Conservation (phyloP, 2,329 filamentous ascomycete species). For the Claviceps quebecensis region DNA sequence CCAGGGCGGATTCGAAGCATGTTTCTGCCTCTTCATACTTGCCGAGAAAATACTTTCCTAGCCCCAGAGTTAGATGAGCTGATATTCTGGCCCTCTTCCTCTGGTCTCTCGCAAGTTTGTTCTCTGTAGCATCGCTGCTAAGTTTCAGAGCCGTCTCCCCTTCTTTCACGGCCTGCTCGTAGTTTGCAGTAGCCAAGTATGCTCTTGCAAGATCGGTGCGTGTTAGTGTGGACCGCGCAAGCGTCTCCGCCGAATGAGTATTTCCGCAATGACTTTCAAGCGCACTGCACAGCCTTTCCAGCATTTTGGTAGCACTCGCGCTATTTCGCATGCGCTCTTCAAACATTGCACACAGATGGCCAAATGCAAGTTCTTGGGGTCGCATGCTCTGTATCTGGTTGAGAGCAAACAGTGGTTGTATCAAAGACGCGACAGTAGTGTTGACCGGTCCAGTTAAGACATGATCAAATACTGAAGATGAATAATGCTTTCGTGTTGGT, state of each 20-base stretch:
- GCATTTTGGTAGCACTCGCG: conserved; percentile 43
- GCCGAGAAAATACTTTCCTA: conserved; percentile 62
- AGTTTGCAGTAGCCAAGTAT: conserved; percentile 55
- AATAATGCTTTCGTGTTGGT: conserved; percentile 64
- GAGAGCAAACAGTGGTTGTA: conserved; percentile 80
- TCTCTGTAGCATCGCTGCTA: conserved; percentile 55
- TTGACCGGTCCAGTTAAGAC: conserved; percentile 44
- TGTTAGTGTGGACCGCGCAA: conserved; percentile 66
- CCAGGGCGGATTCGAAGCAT: conserved; percentile 67
- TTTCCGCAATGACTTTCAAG: conserved; percentile 76
- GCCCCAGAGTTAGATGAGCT: conserved; percentile 70
- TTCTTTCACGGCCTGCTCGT: conserved; percentile 58
- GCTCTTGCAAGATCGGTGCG: conserved; percentile 80
- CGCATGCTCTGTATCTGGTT: conserved; percentile 63
- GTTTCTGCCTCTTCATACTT: conserved; percentile 55
- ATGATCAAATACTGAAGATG: conserved; percentile 70
- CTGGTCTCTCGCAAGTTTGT: conserved; percentile 49
- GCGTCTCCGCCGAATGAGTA: conserved; percentile 59
- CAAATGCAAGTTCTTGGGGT: conserved; percentile 55
- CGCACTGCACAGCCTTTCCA: conserved; percentile 52
- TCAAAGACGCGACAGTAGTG: conserved; percentile 45
- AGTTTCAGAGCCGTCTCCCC: conserved; percentile 71
- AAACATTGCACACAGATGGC: conserved; percentile 68
- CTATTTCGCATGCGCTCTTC: conserved; percentile 67
- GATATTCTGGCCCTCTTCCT: conserved; percentile 64